Percentiles rank a stretch among this genome's conserved stretches.
These are phyloP conservation scores for sunflower (Helianthus annuus) DNA, from an alignment of 129 eudicot genomes.

Conservation along the genomic window HanXRQr2.0-SUNRISE NC_035446.2:171398555-171399054, in stretches of 20 bases:
- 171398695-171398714: constrained; percentile 42
- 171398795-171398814: constrained; percentile 40
- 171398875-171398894: constrained; percentile 49
- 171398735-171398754: constrained; percentile 31
- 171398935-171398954: constrained; percentile 77
- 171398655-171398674: constrained; percentile 89
- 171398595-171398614: constrained; percentile 72
- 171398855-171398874: constrained; percentile 52
- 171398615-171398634: constrained; percentile 58
- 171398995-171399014: constrained; percentile 46
- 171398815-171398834: constrained; percentile 56
- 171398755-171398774: constrained; percentile 38
- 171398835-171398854: constrained; percentile 45
- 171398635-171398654: constrained; percentile 56
- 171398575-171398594: constrained; percentile 27
- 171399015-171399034: not conserved
- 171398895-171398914: constrained; percentile 86
- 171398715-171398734: constrained; percentile 37
- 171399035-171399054: constrained; percentile 8
- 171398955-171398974: constrained; percentile 66
- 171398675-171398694: constrained; percentile 64
- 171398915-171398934: constrained; percentile 78
- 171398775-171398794: constrained; percentile 45
- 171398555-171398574: constrained; percentile 29
- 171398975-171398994: constrained; percentile 52